These are phyloP conservation scores for Monilinia fructigena DNA, from an alignment of 2,329 filamentous ascomycete genomes.

Conservation along the genomic window DNA sequence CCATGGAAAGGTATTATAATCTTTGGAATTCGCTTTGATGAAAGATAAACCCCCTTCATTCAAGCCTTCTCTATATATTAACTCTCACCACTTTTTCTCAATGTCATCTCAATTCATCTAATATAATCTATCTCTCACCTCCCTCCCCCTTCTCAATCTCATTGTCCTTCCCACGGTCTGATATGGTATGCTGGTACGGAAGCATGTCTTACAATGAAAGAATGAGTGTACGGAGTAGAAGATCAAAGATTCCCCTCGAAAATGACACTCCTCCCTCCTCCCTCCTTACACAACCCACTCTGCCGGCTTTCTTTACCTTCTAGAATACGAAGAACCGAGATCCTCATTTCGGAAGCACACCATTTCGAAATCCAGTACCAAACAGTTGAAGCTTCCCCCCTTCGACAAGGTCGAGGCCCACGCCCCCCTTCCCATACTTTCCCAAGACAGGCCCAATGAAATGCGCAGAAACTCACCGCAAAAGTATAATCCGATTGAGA, in stretches of 20 bases:
- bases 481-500: constrained; percentile 4
- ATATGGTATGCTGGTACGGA: no score
- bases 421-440: background rate
- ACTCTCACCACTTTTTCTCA: background rate
- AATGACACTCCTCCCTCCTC: constrained; percentile 1
- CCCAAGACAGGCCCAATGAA: background rate
- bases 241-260: background rate
- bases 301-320: constrained; percentile 12
- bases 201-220: constrained; percentile 6
- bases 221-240: background rate
- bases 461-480: background rate
- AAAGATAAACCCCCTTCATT: background rate
- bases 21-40: background rate
- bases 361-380: constrained; percentile 3
- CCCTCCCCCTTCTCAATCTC: background rate
- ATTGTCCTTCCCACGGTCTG: no score
- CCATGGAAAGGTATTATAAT: no score
- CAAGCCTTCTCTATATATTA: background rate
- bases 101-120: background rate
- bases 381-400: background rate
- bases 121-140: background rate
- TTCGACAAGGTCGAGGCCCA: constrained; percentile 10
- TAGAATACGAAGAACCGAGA: constrained; percentile 17
- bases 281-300: constrained; percentile 10
- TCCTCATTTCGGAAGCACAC: constrained; percentile 10